Base-by-base conservation (phyloP, 768 basidiomycete species). In the Gelatoporia subvermispora region DNA sequence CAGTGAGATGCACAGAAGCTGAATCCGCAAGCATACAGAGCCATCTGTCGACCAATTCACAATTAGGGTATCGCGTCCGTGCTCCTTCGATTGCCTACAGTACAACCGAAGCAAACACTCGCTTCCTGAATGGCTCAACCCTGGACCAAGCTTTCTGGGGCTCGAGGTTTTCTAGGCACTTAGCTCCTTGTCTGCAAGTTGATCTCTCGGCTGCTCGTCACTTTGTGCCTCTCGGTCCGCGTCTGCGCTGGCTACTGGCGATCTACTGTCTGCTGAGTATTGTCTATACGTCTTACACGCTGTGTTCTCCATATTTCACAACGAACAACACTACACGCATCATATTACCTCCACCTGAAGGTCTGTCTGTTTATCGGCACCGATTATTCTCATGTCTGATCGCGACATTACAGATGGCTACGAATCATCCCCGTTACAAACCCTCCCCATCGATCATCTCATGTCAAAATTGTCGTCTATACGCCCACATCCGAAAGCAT, bases 391-490 rank as follows among this genome's bases (percentile, higher is more conserved):
- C 18, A 10, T 22, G 35, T n/a, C 24, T 5, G n/a, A 8, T 16
- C 8, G 17, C 16, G 5, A 11, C 36, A 13, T 36, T 28, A 36
- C 20, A 17, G 34, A 21, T 16, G 23, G 4, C 10, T 17, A 22
- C 39, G 43, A 49, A 7, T 8, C 25, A 1, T 55, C 54, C 8
- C 41, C 52, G 3, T 43, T 63, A 13, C 41, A 49, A 15, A 25
- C 16, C 23, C 52, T 63, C 1, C 50, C 58, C 1, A 34, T 53
- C 8, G 55, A 53, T 2, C 53, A 59, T 37, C 41, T 65, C 3
- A 17, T 60, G 22, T 51, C 61, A 2, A 68, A 65, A 45, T 31
- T 64, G 13, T 60, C 62, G 16, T 48, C 56, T 1, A 21, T 67
- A 16, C 44, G 56, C 20, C 61, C 63, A 16, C 51, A 34, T 4